phyloP scores from a whole-genome alignment of 305 asterid species.

The Rubia occidens region DNA sequence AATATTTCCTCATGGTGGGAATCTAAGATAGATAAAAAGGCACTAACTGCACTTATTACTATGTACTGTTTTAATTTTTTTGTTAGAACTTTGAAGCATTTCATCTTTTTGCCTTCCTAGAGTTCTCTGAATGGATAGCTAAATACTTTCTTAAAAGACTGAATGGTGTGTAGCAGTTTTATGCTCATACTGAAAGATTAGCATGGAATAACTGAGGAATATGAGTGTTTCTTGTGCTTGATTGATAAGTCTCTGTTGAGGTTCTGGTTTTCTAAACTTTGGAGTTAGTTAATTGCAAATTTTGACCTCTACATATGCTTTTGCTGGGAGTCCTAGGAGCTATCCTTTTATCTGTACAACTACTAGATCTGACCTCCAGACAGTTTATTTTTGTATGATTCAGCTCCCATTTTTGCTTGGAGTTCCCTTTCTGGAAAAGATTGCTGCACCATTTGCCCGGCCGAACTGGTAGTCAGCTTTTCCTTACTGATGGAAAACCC shows the following conservation, averaged over 20 bases:
- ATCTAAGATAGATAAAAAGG: neutral
- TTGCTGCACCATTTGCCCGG: conserved; percentile 96
- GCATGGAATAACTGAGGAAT: neutral
- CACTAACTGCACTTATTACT: neutral
- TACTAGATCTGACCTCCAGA: conserved; percentile 47
- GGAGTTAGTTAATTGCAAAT: neutral
- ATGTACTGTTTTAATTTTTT: neutral
- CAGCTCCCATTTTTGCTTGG: conserved; percentile 97
- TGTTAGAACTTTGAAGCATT: neutral
- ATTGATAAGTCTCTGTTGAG: neutral
- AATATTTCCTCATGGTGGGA: neutral
- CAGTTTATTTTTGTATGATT: conserved; percentile 35
- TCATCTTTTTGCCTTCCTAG: neutral
- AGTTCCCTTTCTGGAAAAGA: conserved; percentile 72
- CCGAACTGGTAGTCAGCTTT: conserved; percentile 86
- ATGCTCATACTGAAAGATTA: neutral
- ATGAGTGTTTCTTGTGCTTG: neutral
- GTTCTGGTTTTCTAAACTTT: neutral
- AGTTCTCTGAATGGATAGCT: neutral
- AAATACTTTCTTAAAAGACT: neutral
- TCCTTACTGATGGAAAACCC: conserved; percentile 79
- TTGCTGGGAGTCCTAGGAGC: neutral
- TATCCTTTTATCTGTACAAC: neutral
- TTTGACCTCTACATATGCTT: conserved; percentile 1
- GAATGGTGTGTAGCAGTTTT: neutral